A percentile compares a stretch with the other conserved stretches of the same genome.
Evolutionary conservation across 768 basidiomycete species (phyloP).

Genomic region (Boletus bicolor): DNA sequence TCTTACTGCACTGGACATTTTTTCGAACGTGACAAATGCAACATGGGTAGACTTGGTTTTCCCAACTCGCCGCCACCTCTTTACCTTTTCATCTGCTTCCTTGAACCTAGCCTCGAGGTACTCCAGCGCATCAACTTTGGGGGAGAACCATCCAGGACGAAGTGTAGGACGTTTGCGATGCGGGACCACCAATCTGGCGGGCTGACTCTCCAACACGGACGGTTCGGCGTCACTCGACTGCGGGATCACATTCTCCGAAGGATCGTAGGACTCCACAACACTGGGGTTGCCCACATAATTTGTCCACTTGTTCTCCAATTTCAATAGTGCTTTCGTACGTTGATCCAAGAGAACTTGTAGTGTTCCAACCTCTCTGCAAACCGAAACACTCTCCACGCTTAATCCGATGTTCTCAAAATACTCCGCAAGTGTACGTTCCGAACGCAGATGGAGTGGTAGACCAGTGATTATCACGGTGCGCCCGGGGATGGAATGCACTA

Average conservation of each 20-base stretch:
- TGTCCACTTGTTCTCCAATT: constrained; percentile 83
- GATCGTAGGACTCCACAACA: constrained; percentile 76
- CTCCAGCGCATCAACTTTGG: constrained; percentile 86
- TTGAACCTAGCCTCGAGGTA: constrained; percentile 78
- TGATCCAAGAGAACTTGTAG: constrained; percentile 71
- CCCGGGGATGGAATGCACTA: constrained; percentile 92
- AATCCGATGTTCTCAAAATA: constrained; percentile 91
- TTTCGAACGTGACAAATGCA: constrained; percentile 96
- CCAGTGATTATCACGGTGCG: constrained; percentile 87
- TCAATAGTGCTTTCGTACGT: constrained; percentile 75
- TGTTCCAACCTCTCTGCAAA: constrained; percentile 78
- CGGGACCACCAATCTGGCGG: constrained; percentile 63
- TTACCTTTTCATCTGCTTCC: constrained; percentile 80
- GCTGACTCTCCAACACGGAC: constrained; percentile 51
- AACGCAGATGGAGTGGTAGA: constrained; percentile 80
- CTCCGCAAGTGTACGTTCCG: constrained; percentile 82
- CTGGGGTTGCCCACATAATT: constrained; percentile 94
- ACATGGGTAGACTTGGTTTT: constrained; percentile 78
- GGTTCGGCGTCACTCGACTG: constrained; percentile 48
- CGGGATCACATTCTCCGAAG: constrained; percentile 52
- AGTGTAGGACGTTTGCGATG: constrained; percentile 75
- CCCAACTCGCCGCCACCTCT: constrained; percentile 63
- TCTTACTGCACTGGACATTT: constrained; percentile 87
- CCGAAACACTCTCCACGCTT: constrained; percentile 87
- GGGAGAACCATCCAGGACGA: constrained; percentile 68